phyloP scores from a whole-genome alignment of 73 alveolate species.

The Paramecium octaurelia region DNA sequence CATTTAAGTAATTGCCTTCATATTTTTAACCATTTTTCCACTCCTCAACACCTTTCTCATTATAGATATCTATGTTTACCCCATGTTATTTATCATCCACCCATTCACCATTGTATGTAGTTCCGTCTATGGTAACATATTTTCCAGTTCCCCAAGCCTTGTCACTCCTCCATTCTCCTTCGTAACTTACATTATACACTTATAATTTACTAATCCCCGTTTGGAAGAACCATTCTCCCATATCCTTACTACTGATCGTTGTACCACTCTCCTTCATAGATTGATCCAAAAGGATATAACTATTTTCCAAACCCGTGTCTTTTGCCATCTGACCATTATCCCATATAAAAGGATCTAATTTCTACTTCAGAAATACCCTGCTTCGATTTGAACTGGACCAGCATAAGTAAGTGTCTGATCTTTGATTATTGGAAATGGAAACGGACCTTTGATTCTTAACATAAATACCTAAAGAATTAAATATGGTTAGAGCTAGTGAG shows the following conservation, averaged over 20 bases:
- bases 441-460: neutral
- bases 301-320: constrained; percentile 23
- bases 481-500: neutral
- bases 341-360: neutral
- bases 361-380: neutral
- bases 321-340: constrained; percentile 61
- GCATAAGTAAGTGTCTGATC: neutral
- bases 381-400: constrained; percentile 6
- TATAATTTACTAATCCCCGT: constrained; percentile 58
- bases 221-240: constrained; percentile 50
- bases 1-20: constrained; percentile 60
- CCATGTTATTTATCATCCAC: constrained; percentile 31
- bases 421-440: constrained; percentile 24
- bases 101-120: neutral
- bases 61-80: neutral
- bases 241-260: constrained; percentile 45
- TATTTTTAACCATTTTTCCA: constrained; percentile 78
- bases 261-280: constrained; percentile 62
- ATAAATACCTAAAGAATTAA: constrained; percentile 6
- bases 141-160: constrained; percentile 75
- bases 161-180: constrained; percentile 57
- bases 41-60: constrained; percentile 69
- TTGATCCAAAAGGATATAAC: neutral
- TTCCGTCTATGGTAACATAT: neutral
- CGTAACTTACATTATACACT: constrained; percentile 45